Conservation (phyloP, 2,329 filamentous ascomycete genomes). For the Hyphodiscus sp. region DNA sequence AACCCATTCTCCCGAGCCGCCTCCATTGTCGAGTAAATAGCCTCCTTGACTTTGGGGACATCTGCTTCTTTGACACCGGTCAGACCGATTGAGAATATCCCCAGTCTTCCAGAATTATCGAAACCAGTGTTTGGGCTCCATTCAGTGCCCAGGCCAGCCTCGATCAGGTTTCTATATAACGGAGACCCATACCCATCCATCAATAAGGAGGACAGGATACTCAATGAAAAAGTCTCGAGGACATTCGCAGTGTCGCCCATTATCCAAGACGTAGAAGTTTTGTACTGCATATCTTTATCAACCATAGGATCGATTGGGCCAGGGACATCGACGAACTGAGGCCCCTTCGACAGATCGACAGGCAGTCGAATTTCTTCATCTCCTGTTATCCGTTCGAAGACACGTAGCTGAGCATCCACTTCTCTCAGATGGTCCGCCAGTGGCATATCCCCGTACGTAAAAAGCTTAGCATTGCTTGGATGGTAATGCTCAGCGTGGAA, state of each 20-base stretch:
- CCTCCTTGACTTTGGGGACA: constrained; percentile 68
- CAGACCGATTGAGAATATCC: constrained; percentile 84
- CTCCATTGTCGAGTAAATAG: constrained; percentile 64
- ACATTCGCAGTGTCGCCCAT: constrained; percentile 77
- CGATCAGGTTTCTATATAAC: constrained; percentile 80
- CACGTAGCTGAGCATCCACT: constrained; percentile 65
- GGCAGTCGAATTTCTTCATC: constrained; percentile 73
- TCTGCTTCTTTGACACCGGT: constrained; percentile 83
- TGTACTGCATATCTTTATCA: constrained; percentile 79
- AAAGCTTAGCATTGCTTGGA: constrained; percentile 91
- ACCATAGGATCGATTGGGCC: constrained; percentile 85
- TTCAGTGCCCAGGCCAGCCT: constrained; percentile 83
- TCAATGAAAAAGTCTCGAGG: constrained; percentile 81
- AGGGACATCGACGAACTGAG: constrained; percentile 61
- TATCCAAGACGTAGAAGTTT: constrained; percentile 91
- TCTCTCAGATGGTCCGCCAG: constrained; percentile 74
- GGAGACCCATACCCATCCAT: constrained; percentile 95
- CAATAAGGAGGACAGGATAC: constrained; percentile 74
- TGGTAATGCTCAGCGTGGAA: constrained; percentile 95
- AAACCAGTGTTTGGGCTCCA: constrained; percentile 95
- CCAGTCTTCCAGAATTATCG: constrained; percentile 68
- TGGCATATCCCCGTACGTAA: constrained; percentile 93
- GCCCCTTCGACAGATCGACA: constrained; percentile 60
- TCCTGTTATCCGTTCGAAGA: constrained; percentile 63
- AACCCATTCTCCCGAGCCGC: constrained; percentile 72